Evolutionary conservation across 345 rosid species (phyloP), one percentile per base, ranked within the genome.

Genomic region (Turritis glabra): DNA sequence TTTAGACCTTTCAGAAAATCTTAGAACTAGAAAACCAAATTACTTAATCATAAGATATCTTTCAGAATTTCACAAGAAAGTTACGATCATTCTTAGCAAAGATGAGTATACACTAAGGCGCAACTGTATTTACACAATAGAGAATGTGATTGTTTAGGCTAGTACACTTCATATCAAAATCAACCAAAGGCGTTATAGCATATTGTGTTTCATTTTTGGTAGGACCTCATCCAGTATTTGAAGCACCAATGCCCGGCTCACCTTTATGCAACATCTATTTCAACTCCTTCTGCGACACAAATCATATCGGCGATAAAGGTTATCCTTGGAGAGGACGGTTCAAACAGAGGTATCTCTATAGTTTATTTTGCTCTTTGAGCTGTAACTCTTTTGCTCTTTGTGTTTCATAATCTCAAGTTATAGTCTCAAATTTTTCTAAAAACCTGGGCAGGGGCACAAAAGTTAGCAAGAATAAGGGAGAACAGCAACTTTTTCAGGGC

Each of bases 401-500:
- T 32, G 22, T 38, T 32, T 43, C 29, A 25, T 52, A 56, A 19
- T 32, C 74, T 50, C 63, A n/a, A 17, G 18, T 25, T 32, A 32
- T 27, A 8, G 48, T 67, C 48, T 69, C 30, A 48, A 23, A 5
- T 11, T 64, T n/a, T 25, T 32, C 15, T 23, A 2, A 41, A 43
- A 55, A 41, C 11, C 19, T 37, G 38, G 72, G 1, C 64, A 95
- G 99, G 99, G 44, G 97, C 99, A 35, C 93, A 89, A 61, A 95
- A 95, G 67, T 88, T 95, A 48, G 97, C 89, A 59, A 81, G 87
- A 51, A 95, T 95, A 64, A 91, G 99, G 43, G 97, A 92, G 72
- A 95, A 92, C 78, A 89, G 97, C 81, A 95, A 92, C 89, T 95
- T 89, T 67, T 95, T 84, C 80, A 82, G 97, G 80, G 89, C 99